phyloP scores from a whole-genome alignment of 805 yeast genomes.

The Saturnispora besseyi region DNA sequence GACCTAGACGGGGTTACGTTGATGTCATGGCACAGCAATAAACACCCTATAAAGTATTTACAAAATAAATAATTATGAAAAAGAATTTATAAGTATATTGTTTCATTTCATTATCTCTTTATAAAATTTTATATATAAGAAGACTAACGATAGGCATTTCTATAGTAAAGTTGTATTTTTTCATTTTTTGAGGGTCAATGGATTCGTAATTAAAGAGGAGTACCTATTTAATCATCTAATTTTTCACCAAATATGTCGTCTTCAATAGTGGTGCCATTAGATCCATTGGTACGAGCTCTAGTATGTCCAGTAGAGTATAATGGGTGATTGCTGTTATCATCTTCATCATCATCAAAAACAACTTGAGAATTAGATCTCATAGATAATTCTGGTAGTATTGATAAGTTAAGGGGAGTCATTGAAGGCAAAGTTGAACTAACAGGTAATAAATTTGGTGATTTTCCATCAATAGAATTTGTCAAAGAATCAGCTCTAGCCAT shows the following conservation, averaged over 20 bases:
- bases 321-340: neutral
- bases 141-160: neutral
- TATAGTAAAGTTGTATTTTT: neutral
- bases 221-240: constrained; percentile 6
- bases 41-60: neutral
- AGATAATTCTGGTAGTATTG: constrained; percentile 16
- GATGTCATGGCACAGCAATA: constrained; percentile 45
- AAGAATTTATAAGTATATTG: neutral
- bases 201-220: neutral
- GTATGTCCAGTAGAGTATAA: neutral
- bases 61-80: neutral
- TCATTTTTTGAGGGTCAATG: neutral
- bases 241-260: constrained; percentile 13
- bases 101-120: neutral
- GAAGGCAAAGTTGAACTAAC: constrained; percentile 29
- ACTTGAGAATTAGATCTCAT: constrained; percentile 9
- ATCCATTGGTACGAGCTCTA: neutral
- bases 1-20: constrained; percentile 51
- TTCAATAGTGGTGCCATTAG: constrained; percentile 2
- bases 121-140: neutral
- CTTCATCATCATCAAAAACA: constrained; percentile 12
- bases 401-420: constrained; percentile 29
- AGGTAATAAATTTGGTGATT: constrained; percentile 29
- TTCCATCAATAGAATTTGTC: constrained; percentile 23
- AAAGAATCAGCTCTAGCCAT: constrained; percentile 19